Conservation (phyloP, 1,284 basidiomycete species). For the Bondarzewia mesenterica region DNA sequence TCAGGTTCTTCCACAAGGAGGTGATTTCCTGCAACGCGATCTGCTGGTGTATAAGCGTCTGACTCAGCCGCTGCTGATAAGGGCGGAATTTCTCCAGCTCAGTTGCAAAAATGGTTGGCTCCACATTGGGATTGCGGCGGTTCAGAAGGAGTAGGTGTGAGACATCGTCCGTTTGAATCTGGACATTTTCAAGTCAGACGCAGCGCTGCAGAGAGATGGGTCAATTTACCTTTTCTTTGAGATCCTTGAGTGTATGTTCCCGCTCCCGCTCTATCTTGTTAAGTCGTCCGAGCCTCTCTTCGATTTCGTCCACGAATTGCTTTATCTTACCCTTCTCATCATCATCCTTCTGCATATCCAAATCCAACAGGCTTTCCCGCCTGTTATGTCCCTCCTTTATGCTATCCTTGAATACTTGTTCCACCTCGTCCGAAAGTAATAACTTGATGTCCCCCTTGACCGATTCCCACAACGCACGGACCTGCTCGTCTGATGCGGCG, state of each 20-base stretch:
- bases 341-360: constrained; percentile 63
- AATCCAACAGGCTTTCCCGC: constrained; percentile 55
- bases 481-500: constrained; percentile 70
- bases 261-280: constrained; percentile 83
- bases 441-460: constrained; percentile 64
- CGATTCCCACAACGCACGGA: constrained; percentile 67
- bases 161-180: constrained; percentile 96
- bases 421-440: constrained; percentile 59
- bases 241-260: constrained; percentile 80
- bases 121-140: constrained; percentile 76
- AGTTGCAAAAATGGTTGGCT: constrained; percentile 82
- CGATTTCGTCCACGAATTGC: constrained; percentile 67
- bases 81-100: constrained; percentile 96
- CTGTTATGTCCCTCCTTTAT: constrained; percentile 35
- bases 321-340: constrained; percentile 63
- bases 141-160: constrained; percentile 92
- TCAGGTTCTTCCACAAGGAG: constrained; percentile 61
- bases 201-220: not conserved
- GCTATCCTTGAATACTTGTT: constrained; percentile 63
- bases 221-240: constrained; percentile 78
- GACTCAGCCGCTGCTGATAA: constrained; percentile 75
- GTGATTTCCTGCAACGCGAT: constrained; percentile 63
- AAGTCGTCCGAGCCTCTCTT: constrained; percentile 67
- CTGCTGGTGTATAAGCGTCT: constrained; percentile 75
- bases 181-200: constrained; percentile 4